A percentile compares a stretch with the other conserved stretches of the same genome.
Conservation (phyloP, 495 filamentous ascomycete genomes). For the Tuber magnatum region DNA sequence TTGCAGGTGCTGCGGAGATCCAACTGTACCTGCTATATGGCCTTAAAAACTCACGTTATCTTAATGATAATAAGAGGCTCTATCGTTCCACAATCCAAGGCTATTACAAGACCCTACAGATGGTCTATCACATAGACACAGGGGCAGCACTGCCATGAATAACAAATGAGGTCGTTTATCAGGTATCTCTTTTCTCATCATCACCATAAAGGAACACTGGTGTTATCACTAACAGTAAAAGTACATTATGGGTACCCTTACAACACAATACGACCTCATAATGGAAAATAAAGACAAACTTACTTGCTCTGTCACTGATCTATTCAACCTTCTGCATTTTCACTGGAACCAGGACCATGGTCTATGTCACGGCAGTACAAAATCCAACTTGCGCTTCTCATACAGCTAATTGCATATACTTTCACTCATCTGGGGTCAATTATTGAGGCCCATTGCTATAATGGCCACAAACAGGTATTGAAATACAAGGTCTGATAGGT, state of each 20-base stretch:
- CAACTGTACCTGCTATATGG: no score
- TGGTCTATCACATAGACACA: not conserved
- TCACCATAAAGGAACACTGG: no score
- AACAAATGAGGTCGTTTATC: no score
- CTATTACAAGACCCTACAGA: no score
- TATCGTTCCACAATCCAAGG: no score
- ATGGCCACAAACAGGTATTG: not conserved
- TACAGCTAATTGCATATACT: conserved; percentile 7
- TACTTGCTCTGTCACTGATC: conserved; percentile 4
- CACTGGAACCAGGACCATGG: not conserved
- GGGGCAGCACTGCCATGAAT: not conserved
- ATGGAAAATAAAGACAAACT: conserved; percentile 4
- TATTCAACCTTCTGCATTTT: conserved; percentile 9
- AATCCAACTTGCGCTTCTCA: conserved; percentile 1
- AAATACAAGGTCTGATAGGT: conserved; percentile 5
- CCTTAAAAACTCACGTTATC: no score
- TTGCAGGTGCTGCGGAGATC: no score
- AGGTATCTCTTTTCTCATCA: no score
- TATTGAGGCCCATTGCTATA: conserved; percentile 4
- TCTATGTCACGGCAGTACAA: not conserved
- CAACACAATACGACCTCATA: not conserved
- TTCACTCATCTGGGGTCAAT: not conserved
- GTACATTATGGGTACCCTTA: no score
- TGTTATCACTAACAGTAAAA: no score
- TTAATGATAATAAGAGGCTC: no score